Base-by-base conservation (phyloP, 345 rosid species). In the Noccaea bulbosa region DNA sequence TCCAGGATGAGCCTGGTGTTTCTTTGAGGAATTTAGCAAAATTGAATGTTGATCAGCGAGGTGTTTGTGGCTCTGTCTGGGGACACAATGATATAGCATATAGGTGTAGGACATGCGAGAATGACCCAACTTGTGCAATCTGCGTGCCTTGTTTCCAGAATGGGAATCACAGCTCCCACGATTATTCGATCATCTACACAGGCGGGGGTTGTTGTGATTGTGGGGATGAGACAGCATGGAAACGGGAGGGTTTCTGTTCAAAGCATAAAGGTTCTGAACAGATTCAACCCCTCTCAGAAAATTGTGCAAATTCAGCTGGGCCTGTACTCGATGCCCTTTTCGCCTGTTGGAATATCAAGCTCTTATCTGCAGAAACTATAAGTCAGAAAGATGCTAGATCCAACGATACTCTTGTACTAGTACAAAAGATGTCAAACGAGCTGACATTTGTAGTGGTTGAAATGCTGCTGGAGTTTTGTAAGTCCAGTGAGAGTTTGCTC, bases 201-300 rank as follows among this genome's bases (percentile, higher is more conserved):
- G 88, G 89, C 7, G 89, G 95, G 57, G 98, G 98, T 74, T 93
- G 98, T 56, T 93, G 98, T 79, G 98, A 93, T 76, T 93, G 98
- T 79, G 98, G 98, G 65, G 98, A 93, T 77, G 86, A 79, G 22
- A 93, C 98, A 2, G 98, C 98, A 3, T 93, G 98, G 98, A 93
- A 87, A 70, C 85, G 80, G 11, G 96, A 86, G 57, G 98, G 98
- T 34, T 93, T 93, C 72, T 93, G 98, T 81, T 89, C 97, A 0
- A 86, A 72, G 51, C 98, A 93, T 81, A 86, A 83, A 85, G 98
- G 98, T 73, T 71, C 95, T 20, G 96, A 93, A 65, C 92, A 88
- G 87, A 93, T 93, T 80, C 87, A 83, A 60, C 94, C 93, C 14
- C 94, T 93, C 75, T 81, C 91, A 4, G 85, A 80, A 74, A 81